A percentile compares a stretch with the other conserved stretches of the same genome.
Evolutionary conservation across 331 rosid species (phyloP).

Genomic region (Erythrophleum ivorense): DNA sequence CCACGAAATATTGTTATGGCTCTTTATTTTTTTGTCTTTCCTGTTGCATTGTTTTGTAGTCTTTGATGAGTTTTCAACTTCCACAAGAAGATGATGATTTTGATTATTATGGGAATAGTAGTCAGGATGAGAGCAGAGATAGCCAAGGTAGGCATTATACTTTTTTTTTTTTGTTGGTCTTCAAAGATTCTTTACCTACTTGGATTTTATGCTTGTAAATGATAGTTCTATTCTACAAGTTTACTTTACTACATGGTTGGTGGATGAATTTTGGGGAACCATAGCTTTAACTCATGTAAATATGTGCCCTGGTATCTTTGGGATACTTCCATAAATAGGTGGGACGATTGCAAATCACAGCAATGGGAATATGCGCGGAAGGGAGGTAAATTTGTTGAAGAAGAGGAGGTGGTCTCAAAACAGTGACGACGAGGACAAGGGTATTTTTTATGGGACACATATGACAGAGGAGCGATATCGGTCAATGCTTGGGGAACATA

Average conservation of each 20-base stretch:
- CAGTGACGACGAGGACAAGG: conserved; percentile 75
- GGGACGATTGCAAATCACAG: conserved; percentile 54
- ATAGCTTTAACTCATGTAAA: conserved; percentile 30
- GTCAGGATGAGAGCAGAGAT: conserved; percentile 99
- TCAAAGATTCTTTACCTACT: conserved; percentile 25
- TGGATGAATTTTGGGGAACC: conserved; percentile 27
- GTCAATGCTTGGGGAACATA: conserved; percentile 95
- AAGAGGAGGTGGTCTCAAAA: conserved; percentile 67
- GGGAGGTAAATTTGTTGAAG: conserved; percentile 60
- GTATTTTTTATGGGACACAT: conserved; percentile 54
- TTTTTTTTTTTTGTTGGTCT: not conserved
- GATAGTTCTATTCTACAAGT: conserved; percentile 18
- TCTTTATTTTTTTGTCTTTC: conserved; percentile 23
- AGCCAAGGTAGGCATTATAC: conserved; percentile 70
- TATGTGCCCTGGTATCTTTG: conserved; percentile 36
- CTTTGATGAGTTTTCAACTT: conserved; percentile 94
- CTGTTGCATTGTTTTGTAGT: conserved; percentile 66
- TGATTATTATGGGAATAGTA: conserved; percentile 92
- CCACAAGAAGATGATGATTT: conserved; percentile 89
- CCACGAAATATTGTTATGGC: conserved; percentile 14
- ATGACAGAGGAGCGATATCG: conserved; percentile 85
- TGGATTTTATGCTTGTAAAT: conserved; percentile 36
- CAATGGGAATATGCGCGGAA: conserved; percentile 69
- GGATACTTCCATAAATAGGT: conserved; percentile 57
- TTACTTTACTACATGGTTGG: conserved; percentile 24